Evolutionary conservation across 148 eudicot species (phyloP).

Genomic region (Chenopodium berlandieri): DNA sequence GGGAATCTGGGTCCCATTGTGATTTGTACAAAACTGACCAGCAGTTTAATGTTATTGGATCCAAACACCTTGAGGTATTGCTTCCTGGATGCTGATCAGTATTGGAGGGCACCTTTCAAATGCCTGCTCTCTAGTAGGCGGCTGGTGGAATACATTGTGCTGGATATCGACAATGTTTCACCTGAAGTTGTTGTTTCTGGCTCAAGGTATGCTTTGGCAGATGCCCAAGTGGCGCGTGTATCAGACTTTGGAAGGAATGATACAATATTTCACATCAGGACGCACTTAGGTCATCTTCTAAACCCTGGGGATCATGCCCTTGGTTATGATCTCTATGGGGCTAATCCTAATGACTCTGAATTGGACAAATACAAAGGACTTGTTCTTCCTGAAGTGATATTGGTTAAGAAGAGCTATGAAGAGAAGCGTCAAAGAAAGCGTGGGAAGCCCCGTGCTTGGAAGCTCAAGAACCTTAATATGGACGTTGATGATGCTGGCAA

Average conservation of each 20-base stretch:
- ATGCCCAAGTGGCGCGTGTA: conserved; percentile 61
- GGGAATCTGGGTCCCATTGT: conserved; percentile 72
- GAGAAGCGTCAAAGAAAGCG: conserved; percentile 61
- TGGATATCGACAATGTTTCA: conserved; percentile 42
- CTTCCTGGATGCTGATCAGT: conserved; percentile 56
- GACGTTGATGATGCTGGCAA: conserved; percentile 46
- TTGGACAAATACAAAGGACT: conserved; percentile 58
- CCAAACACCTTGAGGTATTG: conserved; percentile 50
- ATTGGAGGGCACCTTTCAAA: conserved; percentile 49
- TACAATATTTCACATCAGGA: conserved; percentile 45
- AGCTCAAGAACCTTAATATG: conserved; percentile 66
- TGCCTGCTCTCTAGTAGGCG: conserved; percentile 46
- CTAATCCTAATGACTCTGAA: conserved; percentile 58
- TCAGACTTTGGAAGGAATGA: conserved; percentile 71
- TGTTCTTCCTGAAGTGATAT: conserved; percentile 52
- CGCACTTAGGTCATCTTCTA: conserved; percentile 65
- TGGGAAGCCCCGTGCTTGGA: conserved; percentile 73
- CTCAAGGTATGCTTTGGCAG: conserved; percentile 58
- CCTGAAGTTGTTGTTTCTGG: conserved; percentile 54
- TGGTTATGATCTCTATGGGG: conserved; percentile 66
- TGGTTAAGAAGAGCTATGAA: conserved; percentile 73
- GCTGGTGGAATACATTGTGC: conserved; percentile 56
- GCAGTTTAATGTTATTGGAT: conserved; percentile 46
- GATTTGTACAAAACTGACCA: conserved; percentile 55
- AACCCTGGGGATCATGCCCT: conserved; percentile 65